Base-by-base conservation (phyloP, 208 protist species). In the Acanthamoeba quina region DNA sequence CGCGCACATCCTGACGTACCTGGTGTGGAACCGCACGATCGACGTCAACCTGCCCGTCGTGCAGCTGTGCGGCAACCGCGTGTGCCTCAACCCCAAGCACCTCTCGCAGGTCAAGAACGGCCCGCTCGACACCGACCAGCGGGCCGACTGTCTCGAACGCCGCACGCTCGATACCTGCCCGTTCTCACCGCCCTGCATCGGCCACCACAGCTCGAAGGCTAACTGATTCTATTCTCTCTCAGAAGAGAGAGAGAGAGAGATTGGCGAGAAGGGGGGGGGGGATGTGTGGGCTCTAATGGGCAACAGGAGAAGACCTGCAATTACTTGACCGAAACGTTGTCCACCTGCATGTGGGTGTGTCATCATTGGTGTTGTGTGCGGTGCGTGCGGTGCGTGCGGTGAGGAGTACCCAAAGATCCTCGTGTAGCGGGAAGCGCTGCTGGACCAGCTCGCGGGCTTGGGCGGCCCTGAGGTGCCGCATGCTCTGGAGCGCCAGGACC, bases 21-120 rank as follows among this genome's bases (percentile, higher is more conserved):
- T 76, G 7, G 68, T 76, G 37, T 76, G 68, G 68, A 76, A 76
- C 68, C 68, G 68, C 31, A 76, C 68, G 68, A 76, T 76, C 68
- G 68, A 76, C 34, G 15, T 76, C 68, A 76, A 24, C 68, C 68
- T 76, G 34, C 68, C 68, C 15, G 68, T 76, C 34, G 68, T 76
- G 15, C 68, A 76, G 68, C 68, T 76, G 15, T 76, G 68, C 31
- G 68, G 68, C 68, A 44, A 47, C 68, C n/a, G 37, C n/a, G n/a
- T 72, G 64, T 72, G 64, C 64, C n/a, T 72, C 64, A 72, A 72
- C 64, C 64, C 64, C 21, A n/a, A 37, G 64, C 64, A 72, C 64
- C 64, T 72, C 11, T 37, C 21, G 21, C 64, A 72, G 64, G 21
- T 37, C n/a, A 37, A n/a, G n/a, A 31, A 72, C 29, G n/a, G 64